These are phyloP conservation scores for Xylariomycetidae sp. DNA, from an alignment of 2,329 filamentous ascomycete species.

Conservation along the genomic window DNA sequence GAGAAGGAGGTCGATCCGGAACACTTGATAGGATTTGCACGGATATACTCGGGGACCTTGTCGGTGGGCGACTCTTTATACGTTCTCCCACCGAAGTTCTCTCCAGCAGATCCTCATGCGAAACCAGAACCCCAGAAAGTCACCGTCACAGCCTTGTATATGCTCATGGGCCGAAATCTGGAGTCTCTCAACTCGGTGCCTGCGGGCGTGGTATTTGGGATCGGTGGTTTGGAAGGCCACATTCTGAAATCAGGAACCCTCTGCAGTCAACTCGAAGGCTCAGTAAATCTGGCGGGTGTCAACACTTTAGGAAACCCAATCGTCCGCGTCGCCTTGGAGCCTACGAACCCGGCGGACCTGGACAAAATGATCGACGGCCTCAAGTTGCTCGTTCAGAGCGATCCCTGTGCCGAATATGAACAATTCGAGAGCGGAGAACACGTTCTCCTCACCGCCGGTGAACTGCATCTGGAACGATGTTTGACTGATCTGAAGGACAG, in stretches of 20 bases:
- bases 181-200: constrained; percentile 81
- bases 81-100: constrained; percentile 89
- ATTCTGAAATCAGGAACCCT: constrained; percentile 95
- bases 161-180: constrained; percentile 89
- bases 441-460: constrained; percentile 88
- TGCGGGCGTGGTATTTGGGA: constrained; percentile 91
- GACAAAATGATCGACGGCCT: constrained; percentile 93
- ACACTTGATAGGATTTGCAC: constrained; percentile 88
- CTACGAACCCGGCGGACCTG: constrained; percentile 81
- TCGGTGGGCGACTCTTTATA: constrained; percentile 88
- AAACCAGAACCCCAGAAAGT: constrained; percentile 74
- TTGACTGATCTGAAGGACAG: constrained; percentile 88
- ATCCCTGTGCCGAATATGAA: constrained; percentile 94
- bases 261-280: constrained; percentile 80
- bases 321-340: constrained; percentile 92
- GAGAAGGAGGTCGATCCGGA: constrained; percentile 68
- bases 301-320: constrained; percentile 79
- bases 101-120: constrained; percentile 69
- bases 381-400: constrained; percentile 83
- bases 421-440: constrained; percentile 91
- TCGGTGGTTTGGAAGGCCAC: constrained; percentile 85
- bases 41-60: constrained; percentile 86
- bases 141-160: constrained; percentile 81
- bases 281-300: constrained; percentile 86
- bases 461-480: constrained; percentile 90